Evolutionary conservation across 345 rosid species (phyloP).

Genomic region (Populus nigra): DNA sequence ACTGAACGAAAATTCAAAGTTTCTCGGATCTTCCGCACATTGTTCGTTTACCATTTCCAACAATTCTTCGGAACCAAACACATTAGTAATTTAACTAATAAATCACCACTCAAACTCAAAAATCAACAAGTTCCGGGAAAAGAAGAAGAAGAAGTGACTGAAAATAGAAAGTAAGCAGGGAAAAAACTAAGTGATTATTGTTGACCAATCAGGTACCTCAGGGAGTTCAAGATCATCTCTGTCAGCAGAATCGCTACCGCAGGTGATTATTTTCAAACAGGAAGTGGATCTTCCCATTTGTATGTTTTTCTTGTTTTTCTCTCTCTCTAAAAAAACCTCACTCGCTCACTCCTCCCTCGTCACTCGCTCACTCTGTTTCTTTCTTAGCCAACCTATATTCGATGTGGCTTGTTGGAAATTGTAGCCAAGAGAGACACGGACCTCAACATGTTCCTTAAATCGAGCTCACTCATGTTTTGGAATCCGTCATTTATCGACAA

Average conservation of each 20-base stretch:
- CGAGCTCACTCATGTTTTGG: constrained; percentile 18
- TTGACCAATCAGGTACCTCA: constrained; percentile 37
- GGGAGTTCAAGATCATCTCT: constrained; percentile 42
- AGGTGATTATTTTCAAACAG: constrained; percentile 72
- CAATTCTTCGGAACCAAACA: neutral
- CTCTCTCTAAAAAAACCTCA: constrained; percentile 1
- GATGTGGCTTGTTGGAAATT: constrained; percentile 41
- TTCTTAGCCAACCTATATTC: constrained; percentile 10
- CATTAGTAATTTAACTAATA: neutral
- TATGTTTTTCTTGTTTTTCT: neutral
- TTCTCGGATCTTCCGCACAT: neutral
- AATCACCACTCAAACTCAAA: neutral
- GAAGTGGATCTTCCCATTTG: constrained; percentile 70
- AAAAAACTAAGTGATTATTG: neutral
- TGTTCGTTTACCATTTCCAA: neutral
- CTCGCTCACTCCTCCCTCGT: neutral
- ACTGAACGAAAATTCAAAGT: neutral
- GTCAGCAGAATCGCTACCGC: constrained; percentile 57
- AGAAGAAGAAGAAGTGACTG: neutral
- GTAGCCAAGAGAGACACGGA: constrained; percentile 40
- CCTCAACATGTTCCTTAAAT: constrained; percentile 43
- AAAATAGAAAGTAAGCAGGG: neutral
- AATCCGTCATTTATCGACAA: constrained; percentile 36
- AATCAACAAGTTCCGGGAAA: neutral
- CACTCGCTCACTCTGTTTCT: constrained; percentile 4